Base-by-base conservation (phyloP, 2,329 filamentous ascomycete species). In the Botryotinia narcissicola region DNA sequence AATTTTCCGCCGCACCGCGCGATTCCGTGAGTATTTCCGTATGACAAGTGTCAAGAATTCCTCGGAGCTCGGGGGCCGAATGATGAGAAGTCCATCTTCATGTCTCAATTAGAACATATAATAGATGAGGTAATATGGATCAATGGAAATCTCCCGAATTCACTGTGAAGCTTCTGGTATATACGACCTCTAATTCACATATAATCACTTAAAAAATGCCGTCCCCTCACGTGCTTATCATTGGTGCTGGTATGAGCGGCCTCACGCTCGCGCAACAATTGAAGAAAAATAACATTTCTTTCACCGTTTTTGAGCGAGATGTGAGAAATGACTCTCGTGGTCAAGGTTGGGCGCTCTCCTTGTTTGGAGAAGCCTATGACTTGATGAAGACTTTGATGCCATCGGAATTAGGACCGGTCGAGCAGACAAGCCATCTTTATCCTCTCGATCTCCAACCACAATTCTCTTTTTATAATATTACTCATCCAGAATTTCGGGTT, bases 151-250 rank as follows among this genome's bases (percentile, higher is more conserved):
- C 4, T 29, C 14, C 6, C n/a, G n/a, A 29, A 18, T 18, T 7
- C 8, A 54, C 14, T 29, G n/a, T 54, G n/a, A 29, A 29, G 16
- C 12, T 29, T 29, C n/a, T 54, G 51, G n/a, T 29, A 29, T 18
- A 29, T 29, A 29, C n/a, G 14, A 29, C 51, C n/a, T 54, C 51
- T 18, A 8, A 54, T n/a, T 16, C 14, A 29, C 2, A 29, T 29
- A 54, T 18, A 54, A 29, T 2, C n/a, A 54, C n/a, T 54, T 54
- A 4, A 18, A 29, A 18, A 18, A 54, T 54, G 51, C 0, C 14
- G 14, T 18, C 51, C 51, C n/a, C 14, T 29, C 51, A 54, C 14
- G 51, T 54, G 81, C 79, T 83, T 78, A 77, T 77, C 2, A 78
- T 76, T 32, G 54, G 81, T 60, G 32, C 54, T 59, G 35, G 22